Percentiles rank a stretch among this genome's conserved stretches.
Conservation (phyloP, 1,284 basidiomycete genomes). For the Neotropicomus parvogracilis region DNA sequence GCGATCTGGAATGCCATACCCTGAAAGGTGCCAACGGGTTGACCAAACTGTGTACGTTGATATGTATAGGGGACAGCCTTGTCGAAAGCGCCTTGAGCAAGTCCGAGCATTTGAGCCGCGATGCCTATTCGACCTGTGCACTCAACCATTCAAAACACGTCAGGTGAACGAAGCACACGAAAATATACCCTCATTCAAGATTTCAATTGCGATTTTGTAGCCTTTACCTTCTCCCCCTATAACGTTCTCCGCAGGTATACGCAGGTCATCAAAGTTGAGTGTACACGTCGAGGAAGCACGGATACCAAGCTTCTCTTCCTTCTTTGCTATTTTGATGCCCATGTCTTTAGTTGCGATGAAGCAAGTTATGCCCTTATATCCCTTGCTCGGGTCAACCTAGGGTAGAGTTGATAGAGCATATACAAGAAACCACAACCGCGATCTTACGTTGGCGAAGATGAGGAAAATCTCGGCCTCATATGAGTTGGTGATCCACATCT, state of each 20-base stretch:
- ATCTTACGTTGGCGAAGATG: constrained; percentile 86
- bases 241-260: constrained; percentile 89
- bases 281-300: constrained; percentile 96
- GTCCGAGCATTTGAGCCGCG: constrained; percentile 94
- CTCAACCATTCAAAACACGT: background rate
- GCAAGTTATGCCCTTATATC: constrained; percentile 99
- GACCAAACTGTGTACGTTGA: constrained; percentile 91
- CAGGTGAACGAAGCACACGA: background rate
- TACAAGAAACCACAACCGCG: background rate
- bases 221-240: constrained; percentile 93
- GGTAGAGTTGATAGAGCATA: background rate
- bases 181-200: constrained; percentile 81
- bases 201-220: constrained; percentile 98
- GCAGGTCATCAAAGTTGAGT: constrained; percentile 93
- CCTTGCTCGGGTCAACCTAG: constrained; percentile 85
- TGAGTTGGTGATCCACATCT: constrained; percentile 99
- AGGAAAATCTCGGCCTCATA: constrained; percentile 92
- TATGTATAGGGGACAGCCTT: constrained; percentile 92
- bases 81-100: constrained; percentile 96
- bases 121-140: constrained; percentile 84
- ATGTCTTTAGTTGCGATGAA: constrained; percentile 96
- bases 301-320: constrained; percentile 98
- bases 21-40: constrained; percentile 90
- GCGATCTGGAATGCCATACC: constrained; percentile 97
- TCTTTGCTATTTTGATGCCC: constrained; percentile 97